phyloP scores from a whole-genome alignment of 2,329 filamentous ascomycete species.

The Phialophora expanda region DNA sequence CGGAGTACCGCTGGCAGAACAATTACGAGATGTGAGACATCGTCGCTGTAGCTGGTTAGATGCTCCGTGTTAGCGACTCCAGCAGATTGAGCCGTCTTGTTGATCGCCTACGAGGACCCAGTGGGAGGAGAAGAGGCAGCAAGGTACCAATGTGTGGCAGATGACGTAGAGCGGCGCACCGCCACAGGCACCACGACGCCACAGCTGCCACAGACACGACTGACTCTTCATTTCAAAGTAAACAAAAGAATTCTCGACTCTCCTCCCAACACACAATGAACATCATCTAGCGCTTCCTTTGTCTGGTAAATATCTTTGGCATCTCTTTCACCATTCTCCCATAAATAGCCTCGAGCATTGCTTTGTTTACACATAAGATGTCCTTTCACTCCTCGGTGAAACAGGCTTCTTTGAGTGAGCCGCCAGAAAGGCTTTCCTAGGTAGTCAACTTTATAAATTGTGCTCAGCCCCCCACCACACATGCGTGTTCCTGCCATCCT shows the following conservation, averaged over 20 bases:
- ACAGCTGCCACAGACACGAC: too few species aligned
- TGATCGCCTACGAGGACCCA: not conserved
- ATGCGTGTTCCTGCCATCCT: not conserved
- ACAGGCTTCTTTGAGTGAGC: not conserved
- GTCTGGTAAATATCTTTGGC: not conserved
- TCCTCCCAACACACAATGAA: not conserved
- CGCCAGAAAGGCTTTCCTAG: not conserved
- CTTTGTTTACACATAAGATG: not conserved
- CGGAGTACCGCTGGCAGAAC: not conserved
- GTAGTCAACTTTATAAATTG: not conserved
- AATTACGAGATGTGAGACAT: constrained; percentile 9
- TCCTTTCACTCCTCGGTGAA: not conserved
- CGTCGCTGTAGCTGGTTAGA: not conserved
- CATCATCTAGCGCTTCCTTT: not conserved
- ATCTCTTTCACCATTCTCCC: not conserved
- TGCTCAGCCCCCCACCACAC: not conserved
- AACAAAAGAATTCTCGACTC: not conserved
- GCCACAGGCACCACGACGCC: not conserved
- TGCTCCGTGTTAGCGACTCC: not conserved
- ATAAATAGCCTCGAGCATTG: not conserved
- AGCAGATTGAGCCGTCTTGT: not conserved
- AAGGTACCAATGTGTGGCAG: not conserved
- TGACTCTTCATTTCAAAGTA: not conserved
- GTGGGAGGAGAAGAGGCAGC: not conserved
- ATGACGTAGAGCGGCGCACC: not conserved